Percentiles rank a stretch among this genome's conserved stretches.
phyloP scores from a whole-genome alignment of 208 protist species.

The Wallacemonas collosoma region DNA sequence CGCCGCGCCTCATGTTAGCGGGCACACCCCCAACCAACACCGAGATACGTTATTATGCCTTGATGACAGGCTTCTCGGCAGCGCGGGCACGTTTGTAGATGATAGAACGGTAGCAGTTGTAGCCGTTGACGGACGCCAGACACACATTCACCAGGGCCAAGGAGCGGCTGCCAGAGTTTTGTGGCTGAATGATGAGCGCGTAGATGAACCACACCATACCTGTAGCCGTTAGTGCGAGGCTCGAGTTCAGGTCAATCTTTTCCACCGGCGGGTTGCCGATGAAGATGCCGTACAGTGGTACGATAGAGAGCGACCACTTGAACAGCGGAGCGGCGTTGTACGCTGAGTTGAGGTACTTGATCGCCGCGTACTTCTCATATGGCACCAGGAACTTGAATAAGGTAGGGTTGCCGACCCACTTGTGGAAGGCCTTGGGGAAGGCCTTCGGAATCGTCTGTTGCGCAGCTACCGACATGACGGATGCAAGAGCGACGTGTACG shows the following conservation, averaged over 20 bases:
- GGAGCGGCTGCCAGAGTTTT: constrained; percentile 87
- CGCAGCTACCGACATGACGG: constrained; percentile 45
- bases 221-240: constrained; percentile 69
- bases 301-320: constrained; percentile 89
- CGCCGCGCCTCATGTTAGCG: too few relatives aligned
- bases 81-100: constrained; percentile 43
- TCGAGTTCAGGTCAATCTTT: constrained; percentile 91
- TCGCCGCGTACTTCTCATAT: constrained; percentile 64
- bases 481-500: not conserved
- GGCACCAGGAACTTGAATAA: constrained; percentile 80
- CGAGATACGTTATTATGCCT: not conserved
- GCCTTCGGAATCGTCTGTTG: constrained; percentile 76
- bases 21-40: too few relatives aligned
- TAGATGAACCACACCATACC: constrained; percentile 89
- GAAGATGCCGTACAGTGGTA: constrained; percentile 87
- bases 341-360: constrained; percentile 86
- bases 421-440: constrained; percentile 74
- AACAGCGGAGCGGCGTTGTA: constrained; percentile 86
- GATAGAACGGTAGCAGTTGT: constrained; percentile 78
- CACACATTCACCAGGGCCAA: constrained; percentile 83
- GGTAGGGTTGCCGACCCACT: constrained; percentile 70
- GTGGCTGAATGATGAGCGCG: constrained; percentile 85
- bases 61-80: constrained; percentile 13
- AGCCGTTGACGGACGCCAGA: constrained; percentile 82
- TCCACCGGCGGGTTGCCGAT: constrained; percentile 77